Evolutionary conservation across 1,284 basidiomycete species (phyloP).

Genomic region (Sporisorium graminicola): DNA sequence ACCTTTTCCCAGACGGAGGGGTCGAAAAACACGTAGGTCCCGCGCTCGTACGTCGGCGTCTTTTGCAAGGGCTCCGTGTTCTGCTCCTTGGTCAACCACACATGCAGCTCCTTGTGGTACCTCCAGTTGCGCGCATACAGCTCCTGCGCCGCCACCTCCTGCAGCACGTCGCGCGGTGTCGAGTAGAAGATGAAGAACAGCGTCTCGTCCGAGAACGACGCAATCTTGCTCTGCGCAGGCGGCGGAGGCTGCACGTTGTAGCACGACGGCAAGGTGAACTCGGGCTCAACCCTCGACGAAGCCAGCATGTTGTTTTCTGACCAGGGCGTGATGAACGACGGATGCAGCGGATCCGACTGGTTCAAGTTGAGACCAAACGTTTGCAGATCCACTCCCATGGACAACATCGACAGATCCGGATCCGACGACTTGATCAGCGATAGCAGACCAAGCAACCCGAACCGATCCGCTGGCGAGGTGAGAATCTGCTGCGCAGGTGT

Average conservation of each 20-base stretch:
- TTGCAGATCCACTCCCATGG: constrained; percentile 91
- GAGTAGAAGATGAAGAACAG: constrained; percentile 99
- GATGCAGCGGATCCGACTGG: constrained; percentile 85
- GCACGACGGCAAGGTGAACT: constrained; percentile 90
- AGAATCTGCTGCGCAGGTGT: constrained; percentile 93
- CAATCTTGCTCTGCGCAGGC: constrained; percentile 86
- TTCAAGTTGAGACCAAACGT: constrained; percentile 93
- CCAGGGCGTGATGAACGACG: constrained; percentile 97
- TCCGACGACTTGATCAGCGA: constrained; percentile 92
- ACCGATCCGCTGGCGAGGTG: constrained; percentile 92
- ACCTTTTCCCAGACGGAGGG: constrained; percentile 87
- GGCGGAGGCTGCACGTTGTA: constrained; percentile 93
- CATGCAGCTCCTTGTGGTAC: constrained; percentile 92
- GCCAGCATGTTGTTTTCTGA: constrained; percentile 86
- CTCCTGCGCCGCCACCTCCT: constrained; percentile 95
- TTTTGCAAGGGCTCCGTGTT: constrained; percentile 85
- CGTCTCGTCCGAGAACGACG: constrained; percentile 94
- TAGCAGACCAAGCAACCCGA: constrained; percentile 89
- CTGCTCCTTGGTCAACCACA: constrained; percentile 95
- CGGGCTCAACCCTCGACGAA: constrained; percentile 81
- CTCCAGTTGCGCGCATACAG: constrained; percentile 98
- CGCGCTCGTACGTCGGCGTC: constrained; percentile 88
- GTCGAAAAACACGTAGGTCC: constrained; percentile 92
- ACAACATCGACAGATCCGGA: constrained; percentile 84
- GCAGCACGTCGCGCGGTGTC: constrained; percentile 88